phyloP scores from a whole-genome alignment of 2,329 filamentous ascomycete genomes.

The Phaeoacremonium minimum region DNA sequence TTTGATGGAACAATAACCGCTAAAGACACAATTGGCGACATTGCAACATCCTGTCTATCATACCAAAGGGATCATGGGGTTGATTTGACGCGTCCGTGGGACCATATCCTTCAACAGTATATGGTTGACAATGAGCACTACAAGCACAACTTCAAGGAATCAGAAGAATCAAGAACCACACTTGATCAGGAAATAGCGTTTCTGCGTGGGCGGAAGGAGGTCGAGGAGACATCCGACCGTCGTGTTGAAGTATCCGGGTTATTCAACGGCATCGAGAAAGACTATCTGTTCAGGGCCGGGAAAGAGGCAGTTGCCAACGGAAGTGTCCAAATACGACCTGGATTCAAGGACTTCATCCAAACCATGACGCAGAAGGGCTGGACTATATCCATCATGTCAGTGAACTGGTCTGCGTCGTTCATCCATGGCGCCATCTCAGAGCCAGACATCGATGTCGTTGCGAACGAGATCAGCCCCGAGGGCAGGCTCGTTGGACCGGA shows the following conservation, averaged over 20 bases:
- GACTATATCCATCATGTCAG: slow-evolving; percentile 39
- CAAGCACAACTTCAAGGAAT: slow-evolving; percentile 24
- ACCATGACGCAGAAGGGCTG: slow-evolving; percentile 23
- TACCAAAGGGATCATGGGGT: slow-evolving; percentile 19
- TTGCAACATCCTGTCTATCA: slow-evolving; percentile 38
- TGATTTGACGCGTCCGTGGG: slow-evolving; percentile 36
- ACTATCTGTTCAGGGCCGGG: slow-evolving; percentile 31
- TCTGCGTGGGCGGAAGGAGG: slow-evolving; percentile 33
- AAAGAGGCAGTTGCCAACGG: slow-evolving; percentile 25
- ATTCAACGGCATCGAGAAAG: slow-evolving; percentile 33
- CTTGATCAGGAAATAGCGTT: slow-evolving; percentile 35
- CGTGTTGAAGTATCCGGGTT: slow-evolving; percentile 38
- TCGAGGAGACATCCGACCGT: slow-evolving; percentile 41
- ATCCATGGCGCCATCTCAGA: slow-evolving; percentile 22
- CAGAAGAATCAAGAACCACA: slow-evolving; percentile 23
- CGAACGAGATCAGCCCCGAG: slow-evolving; percentile 34
- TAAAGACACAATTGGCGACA: slow-evolving; percentile 44
- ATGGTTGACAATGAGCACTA: slow-evolving; percentile 34
- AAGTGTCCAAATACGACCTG: slow-evolving; percentile 28
- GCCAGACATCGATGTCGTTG: slow-evolving; percentile 27
- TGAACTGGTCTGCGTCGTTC: slow-evolving; percentile 29
- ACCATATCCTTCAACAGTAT: slow-evolving; percentile 40
- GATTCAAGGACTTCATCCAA: slow-evolving; percentile 29
- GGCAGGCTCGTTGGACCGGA: slow-evolving; percentile 3
- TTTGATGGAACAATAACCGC: slow-evolving; percentile 58